Evolutionary conservation across 2,329 filamentous ascomycete species (phyloP), one percentile per base, ranked within the genome.

Genomic region (Aspergillus ochraceoroseus): DNA sequence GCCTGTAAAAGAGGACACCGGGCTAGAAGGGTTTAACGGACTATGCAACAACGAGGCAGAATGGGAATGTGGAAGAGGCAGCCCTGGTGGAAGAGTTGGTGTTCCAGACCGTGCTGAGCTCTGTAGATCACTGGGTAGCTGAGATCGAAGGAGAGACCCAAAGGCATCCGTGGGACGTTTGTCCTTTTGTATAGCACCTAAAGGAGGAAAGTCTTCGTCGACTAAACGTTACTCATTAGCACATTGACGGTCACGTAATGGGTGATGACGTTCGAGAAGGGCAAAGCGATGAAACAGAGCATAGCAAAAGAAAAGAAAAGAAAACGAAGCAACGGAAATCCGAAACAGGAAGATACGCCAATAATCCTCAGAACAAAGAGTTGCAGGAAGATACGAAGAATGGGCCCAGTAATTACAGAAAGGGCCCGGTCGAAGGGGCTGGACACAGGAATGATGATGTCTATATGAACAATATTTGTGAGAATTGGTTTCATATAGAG

Each of bases 161-260:
- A 64, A 59, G 33, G 53, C 55, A 47, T 65, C 59, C 14, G 62
- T 51, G 2, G 62, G 44, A 12, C 57, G 52, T 12, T 54, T 59
- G 31, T 65, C 63, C n/a, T 63, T 65, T n/a, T 56, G 37, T 8
- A 61, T 54, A 6, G 55, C 50, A n/a, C 59, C 67, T 14, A 72
- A 57, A 32, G 69, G 70, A 18, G 70, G 68, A 32, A 73, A 72
- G 11, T 73, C 68, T 51, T 69, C 64, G 33, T 70, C 63, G 46
- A 69, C 68, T 64, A 60, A 54, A 54, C 45, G 44, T 43, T 19
- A 25, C 37, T 25, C 20, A 54, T 65, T 51, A 67, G 63, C 55
- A 46, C 42, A 30, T 29, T 27, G n/a, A 39, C 12, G 15, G 30
- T 19, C 18, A 49, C 18, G 35, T 27, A 36, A 28, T 48, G 14